Conservation (phyloP, 2,329 filamentous ascomycete genomes). For the Alternaria sp. region DNA sequence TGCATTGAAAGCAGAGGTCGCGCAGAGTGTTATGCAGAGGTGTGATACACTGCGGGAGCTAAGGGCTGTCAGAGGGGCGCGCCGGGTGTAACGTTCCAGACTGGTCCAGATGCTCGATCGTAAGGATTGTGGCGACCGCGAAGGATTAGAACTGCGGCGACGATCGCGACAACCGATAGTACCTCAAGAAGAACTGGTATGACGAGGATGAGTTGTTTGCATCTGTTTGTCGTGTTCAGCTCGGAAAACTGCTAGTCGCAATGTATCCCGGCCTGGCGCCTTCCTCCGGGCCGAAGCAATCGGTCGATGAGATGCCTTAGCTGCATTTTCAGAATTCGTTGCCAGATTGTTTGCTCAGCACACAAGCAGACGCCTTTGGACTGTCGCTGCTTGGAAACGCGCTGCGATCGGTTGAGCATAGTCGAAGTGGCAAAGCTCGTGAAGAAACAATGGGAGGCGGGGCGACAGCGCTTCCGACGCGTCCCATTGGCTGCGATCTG, state of each 20-base stretch:
- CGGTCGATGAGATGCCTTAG: constrained; percentile 1
- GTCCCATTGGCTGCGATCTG: neutral
- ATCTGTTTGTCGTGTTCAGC: neutral
- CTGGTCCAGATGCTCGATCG: neutral
- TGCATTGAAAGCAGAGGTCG: constrained; percentile 3
- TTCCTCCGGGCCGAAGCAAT: constrained; percentile 4
- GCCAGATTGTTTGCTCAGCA: neutral
- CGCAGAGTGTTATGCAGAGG: neutral
- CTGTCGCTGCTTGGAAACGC: neutral
- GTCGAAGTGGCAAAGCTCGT: neutral
- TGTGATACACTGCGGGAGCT: neutral
- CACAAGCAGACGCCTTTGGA: neutral
- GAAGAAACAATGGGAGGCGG: neutral
- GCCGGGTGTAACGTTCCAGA: neutral
- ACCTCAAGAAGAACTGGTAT: neutral
- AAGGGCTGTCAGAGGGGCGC: constrained; percentile 6
- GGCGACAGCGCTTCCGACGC: neutral
- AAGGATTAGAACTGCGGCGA: neutral
- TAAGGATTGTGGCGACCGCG: neutral
- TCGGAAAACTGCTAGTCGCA: neutral
- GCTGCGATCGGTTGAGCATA: neutral
- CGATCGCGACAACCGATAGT: neutral
- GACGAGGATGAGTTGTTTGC: neutral
- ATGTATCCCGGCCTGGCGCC: constrained; percentile 1
- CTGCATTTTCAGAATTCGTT: neutral